A percentile compares a stretch with the other conserved stretches of the same genome.
phyloP scores from a whole-genome alignment of 2,329 filamentous ascomycete species.

The Penicillium sp. region DNA sequence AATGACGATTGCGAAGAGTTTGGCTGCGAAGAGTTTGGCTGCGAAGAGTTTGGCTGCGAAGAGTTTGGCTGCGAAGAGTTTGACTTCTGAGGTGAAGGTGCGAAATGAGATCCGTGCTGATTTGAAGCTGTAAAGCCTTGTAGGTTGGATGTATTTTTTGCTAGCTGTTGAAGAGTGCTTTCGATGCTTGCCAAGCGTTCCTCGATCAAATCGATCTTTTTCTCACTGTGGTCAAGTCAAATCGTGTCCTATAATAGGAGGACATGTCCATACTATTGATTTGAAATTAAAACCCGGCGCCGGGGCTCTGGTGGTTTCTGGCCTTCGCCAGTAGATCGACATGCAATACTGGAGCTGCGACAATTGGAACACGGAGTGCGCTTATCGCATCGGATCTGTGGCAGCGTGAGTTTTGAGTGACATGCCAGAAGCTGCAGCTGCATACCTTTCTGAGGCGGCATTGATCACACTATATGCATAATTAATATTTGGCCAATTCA shows the following conservation, averaged over 20 bases:
- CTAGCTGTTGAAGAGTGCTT: constrained; percentile 28
- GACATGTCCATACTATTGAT: constrained; percentile 37
- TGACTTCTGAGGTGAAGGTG: constrained; percentile 6
- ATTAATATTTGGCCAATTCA: not conserved
- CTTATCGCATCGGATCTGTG: constrained; percentile 44
- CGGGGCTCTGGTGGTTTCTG: constrained; percentile 37
- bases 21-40: not conserved
- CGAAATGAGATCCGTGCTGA: constrained; percentile 6
- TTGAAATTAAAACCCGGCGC: constrained; percentile 42
- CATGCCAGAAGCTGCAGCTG: not conserved
- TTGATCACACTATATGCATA: constrained; percentile 32
- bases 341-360: constrained; percentile 36
- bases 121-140: not conserved
- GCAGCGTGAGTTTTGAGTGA: not conserved
- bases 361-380: constrained; percentile 44
- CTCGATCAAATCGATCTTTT: constrained; percentile 54
- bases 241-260: not conserved
- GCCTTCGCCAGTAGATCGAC: constrained; percentile 39
- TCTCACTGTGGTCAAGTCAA: constrained; percentile 41
- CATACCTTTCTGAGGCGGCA: constrained; percentile 35
- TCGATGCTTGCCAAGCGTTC: constrained; percentile 52
- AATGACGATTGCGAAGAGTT: constrained; percentile 5
- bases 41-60: not conserved
- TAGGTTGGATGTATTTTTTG: constrained; percentile 8
- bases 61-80: constrained; percentile 3